Evolutionary conservation across 805 yeast species (phyloP).

Genomic region (Saturnispora silvae): DNA sequence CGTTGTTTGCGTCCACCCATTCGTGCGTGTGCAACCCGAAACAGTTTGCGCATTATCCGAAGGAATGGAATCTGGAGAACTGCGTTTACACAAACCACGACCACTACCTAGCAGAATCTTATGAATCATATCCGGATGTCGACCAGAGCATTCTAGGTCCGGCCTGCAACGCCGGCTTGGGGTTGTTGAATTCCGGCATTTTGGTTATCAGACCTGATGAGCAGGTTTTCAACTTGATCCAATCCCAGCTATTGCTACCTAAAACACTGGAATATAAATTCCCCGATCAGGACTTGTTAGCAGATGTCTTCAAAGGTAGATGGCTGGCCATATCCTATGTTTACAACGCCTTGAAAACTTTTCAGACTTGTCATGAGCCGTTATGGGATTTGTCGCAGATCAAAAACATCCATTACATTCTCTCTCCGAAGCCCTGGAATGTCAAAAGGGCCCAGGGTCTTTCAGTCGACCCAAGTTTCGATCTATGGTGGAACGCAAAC

Average conservation of each 20-base stretch:
- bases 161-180: conserved; percentile 29
- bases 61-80: conserved; percentile 39
- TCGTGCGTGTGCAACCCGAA: conserved; percentile 57
- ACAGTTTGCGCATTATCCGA: conserved; percentile 41
- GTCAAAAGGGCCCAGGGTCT: conserved; percentile 12
- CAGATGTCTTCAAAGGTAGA: conserved; percentile 39
- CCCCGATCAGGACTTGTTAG: conserved; percentile 47
- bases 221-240: conserved; percentile 30
- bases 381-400: conserved; percentile 39
- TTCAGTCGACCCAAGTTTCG: conserved; percentile 39
- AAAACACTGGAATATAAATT: conserved; percentile 33
- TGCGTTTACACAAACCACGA: conserved; percentile 34
- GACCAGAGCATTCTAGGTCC: conserved; percentile 29
- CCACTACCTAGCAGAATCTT: conserved; percentile 22
- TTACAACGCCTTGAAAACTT: conserved; percentile 48
- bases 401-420: conserved; percentile 46
- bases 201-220: conserved; percentile 37
- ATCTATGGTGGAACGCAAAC: conserved; percentile 40
- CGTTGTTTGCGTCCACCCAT: conserved; percentile 45
- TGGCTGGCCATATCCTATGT: conserved; percentile 45
- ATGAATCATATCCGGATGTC: conserved; percentile 2
- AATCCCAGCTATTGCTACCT: conserved; percentile 30
- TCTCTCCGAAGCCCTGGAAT: conserved; percentile 56
- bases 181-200: conserved; percentile 51
- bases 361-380: conserved; percentile 33